phyloP scores from a whole-genome alignment of 176 grass and related monocot genomes.

The Tillandsia fasciculata region DNA sequence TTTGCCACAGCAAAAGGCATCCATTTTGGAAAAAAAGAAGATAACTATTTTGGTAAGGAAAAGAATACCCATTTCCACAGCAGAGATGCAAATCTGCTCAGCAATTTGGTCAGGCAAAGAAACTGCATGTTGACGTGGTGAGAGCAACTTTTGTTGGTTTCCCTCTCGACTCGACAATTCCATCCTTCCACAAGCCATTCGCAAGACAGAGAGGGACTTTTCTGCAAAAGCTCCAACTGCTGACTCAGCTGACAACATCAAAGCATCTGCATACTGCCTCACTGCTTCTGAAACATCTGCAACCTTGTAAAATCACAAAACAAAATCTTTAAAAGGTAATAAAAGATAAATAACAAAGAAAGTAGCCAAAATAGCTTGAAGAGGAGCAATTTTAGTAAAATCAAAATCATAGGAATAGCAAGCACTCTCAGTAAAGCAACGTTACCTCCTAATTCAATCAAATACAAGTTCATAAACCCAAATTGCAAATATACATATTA shows the following conservation, averaged over 20 bases:
- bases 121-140: conserved; percentile 34
- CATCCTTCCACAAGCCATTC: conserved; percentile 38
- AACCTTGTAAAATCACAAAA: conserved; percentile 26
- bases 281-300: conserved; percentile 67
- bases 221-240: conserved; percentile 48
- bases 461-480: no score
- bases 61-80: conserved; percentile 49
- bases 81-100: conserved; percentile 51
- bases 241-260: conserved; percentile 70
- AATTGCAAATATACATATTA: no score
- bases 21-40: no score
- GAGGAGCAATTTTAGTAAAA: neutral
- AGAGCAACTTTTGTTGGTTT: conserved; percentile 36
- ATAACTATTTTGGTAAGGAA: neutral
- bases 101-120: conserved; percentile 39
- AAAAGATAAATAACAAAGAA: neutral
- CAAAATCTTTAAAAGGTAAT: conserved; percentile 1
- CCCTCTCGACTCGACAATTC: conserved; percentile 51
- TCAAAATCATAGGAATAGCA: no score
- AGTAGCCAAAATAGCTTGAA: neutral
- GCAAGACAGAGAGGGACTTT: conserved; percentile 54
- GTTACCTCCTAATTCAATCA: no score
- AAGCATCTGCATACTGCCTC: conserved; percentile 47
- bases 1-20: no score
- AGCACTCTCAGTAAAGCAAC: no score